Conservation (phyloP, 148 eudicot species). For the Arbutus unedo region DNA sequence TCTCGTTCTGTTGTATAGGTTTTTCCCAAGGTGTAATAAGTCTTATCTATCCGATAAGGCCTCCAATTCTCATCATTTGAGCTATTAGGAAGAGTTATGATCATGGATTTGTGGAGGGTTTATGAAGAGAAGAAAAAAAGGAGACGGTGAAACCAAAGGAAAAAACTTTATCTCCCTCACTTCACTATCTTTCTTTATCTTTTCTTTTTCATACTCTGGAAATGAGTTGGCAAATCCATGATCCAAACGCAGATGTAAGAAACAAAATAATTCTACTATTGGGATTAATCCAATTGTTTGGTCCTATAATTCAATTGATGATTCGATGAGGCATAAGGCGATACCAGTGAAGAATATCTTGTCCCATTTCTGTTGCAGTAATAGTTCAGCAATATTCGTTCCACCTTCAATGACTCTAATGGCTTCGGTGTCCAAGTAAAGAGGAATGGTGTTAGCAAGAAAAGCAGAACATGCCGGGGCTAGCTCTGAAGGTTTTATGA, state of each 20-base stretch:
- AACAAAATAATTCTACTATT: neutral
- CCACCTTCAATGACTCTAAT: slow-evolving; percentile 63
- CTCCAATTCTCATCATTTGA: neutral
- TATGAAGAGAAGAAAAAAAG: neutral
- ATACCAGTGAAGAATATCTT: slow-evolving; percentile 67
- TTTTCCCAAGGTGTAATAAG: too few species aligned
- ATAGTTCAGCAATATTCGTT: slow-evolving; percentile 26
- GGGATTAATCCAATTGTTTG: neutral
- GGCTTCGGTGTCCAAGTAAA: slow-evolving; percentile 45
- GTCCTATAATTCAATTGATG: neutral
- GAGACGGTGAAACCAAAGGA: neutral
- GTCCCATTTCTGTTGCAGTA: slow-evolving; percentile 61
- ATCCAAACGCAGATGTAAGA: neutral
- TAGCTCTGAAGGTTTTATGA: slow-evolving; percentile 55
- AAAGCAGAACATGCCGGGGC: slow-evolving; percentile 55
- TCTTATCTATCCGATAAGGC: neutral
- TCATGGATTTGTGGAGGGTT: neutral
- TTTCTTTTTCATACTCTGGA: neutral
- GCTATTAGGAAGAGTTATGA: neutral
- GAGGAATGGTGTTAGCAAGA: slow-evolving; percentile 45
- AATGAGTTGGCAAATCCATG: neutral
- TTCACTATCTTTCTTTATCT: neutral
- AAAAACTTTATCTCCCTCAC: neutral
- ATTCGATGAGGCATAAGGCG: neutral
- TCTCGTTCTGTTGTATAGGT: too few species aligned